These are phyloP conservation scores for Pholiota conissans DNA, from an alignment of 768 basidiomycete species.

Conservation along the genomic window DNA sequence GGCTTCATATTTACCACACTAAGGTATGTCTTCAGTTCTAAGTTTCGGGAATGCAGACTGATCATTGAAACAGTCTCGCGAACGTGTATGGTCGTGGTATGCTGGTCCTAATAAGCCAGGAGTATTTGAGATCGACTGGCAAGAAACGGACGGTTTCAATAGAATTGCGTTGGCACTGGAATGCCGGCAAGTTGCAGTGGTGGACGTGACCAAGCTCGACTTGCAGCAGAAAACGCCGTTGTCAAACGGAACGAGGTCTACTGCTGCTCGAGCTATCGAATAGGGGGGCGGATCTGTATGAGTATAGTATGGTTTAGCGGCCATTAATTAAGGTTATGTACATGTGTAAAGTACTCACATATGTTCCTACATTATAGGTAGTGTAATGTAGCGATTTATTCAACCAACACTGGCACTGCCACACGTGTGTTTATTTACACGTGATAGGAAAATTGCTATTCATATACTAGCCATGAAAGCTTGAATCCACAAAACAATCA, in stretches of 20 bases:
- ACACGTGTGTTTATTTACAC: neutral
- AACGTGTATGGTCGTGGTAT: slow-evolving; percentile 65
- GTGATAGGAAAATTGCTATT: slow-evolving; percentile 12
- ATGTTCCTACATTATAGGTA: slow-evolving; percentile 1
- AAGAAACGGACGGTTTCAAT: slow-evolving; percentile 48
- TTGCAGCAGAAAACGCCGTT: slow-evolving; percentile 10
- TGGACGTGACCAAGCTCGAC: slow-evolving; percentile 55
- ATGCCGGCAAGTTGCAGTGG: slow-evolving; percentile 63
- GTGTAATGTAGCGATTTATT: slow-evolving; percentile 1
- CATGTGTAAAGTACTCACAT: slow-evolving; percentile 1
- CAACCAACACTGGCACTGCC: too few relatives aligned
- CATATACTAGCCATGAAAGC: neutral
- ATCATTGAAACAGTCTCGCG: slow-evolving; percentile 35
- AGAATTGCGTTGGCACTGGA: slow-evolving; percentile 73
- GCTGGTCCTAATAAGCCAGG: slow-evolving; percentile 58
- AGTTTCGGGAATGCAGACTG: slow-evolving; percentile 9
- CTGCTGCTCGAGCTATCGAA: too few relatives aligned
- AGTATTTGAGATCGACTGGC: slow-evolving; percentile 80
- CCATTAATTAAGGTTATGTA: neutral
- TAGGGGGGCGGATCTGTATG: slow-evolving; percentile 1
- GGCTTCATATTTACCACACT: slow-evolving; percentile 69
- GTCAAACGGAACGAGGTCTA: slow-evolving; percentile 5
- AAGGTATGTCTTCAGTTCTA: slow-evolving; percentile 49
- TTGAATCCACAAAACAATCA: neutral
- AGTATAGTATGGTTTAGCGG: neutral